Conservation (phyloP, 2,329 filamentous ascomycete genomes). For the Diaporthe ilicicola region DNA sequence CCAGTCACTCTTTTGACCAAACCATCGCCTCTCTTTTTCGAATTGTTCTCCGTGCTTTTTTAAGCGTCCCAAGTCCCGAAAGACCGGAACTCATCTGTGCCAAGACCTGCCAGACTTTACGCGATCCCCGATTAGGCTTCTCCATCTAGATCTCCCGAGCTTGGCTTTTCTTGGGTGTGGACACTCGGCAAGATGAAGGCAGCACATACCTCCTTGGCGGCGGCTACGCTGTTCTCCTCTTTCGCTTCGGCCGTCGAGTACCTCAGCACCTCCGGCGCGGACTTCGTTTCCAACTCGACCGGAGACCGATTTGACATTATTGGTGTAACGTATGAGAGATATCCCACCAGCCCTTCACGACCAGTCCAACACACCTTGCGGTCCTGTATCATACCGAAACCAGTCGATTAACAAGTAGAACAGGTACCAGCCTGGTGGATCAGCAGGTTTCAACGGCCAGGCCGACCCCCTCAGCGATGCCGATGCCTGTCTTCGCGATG, state of each 20-base stretch:
- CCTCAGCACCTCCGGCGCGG: constrained; percentile 35
- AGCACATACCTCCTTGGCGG: constrained; percentile 29
- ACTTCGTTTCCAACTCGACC: constrained; percentile 62
- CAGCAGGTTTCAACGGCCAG: constrained; percentile 63
- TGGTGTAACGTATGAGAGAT: constrained; percentile 56
- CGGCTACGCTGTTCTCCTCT: constrained; percentile 31
- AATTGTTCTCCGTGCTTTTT: background rate
- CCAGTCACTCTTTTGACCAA: constrained; percentile 19
- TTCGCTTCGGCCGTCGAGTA: constrained; percentile 31
- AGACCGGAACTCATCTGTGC: constrained; percentile 15
- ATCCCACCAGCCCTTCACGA: too few relatives aligned
- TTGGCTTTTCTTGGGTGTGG: constrained; percentile 18
- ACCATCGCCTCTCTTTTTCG: background rate
- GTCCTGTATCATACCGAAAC: background rate
- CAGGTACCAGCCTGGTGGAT: constrained; percentile 68
- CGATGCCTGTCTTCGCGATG: constrained; percentile 61
- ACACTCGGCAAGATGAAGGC: constrained; percentile 30
- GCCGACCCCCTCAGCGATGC: constrained; percentile 33
- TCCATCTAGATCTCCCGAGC: constrained; percentile 8
- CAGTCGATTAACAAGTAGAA: constrained; percentile 16
- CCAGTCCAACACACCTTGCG: too few relatives aligned
- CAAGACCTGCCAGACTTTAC: constrained; percentile 15
- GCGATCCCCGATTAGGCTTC: constrained; percentile 23
- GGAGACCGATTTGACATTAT: constrained; percentile 67
- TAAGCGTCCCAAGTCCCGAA: background rate